Evolutionary conservation across 2,329 filamentous ascomycete species (phyloP), one percentile per base, ranked within the genome.

Genomic region (Atkinsonella hypoxylon): DNA sequence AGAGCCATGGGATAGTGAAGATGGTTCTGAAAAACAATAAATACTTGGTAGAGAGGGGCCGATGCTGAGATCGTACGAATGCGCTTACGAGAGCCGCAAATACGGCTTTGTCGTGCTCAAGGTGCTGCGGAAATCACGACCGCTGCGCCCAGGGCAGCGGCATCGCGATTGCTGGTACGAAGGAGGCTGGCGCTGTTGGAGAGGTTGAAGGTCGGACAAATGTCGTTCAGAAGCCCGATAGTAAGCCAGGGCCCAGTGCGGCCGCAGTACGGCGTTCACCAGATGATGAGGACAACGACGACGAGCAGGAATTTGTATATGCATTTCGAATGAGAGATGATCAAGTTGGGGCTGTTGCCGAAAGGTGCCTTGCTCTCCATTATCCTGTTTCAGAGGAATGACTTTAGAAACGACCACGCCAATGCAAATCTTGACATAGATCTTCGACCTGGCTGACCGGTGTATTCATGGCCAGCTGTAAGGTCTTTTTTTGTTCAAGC

Each of bases 381-480:
- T 85, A 89, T 54, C 93, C 93, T 3, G 83, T 95, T 11, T 79
- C 96, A 7, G 90, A 96, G 65, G 93, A 98, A 98, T 67, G 93
- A 97, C 65, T 97, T 97, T 67, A 79, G 89, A 53, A 90, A 91
- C 58, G 93, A 98, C 64, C 80, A 86, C 53, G 77, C 81, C 58
- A 97, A 97, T 61, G 80, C 90, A 1, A 95, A 88, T 47, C 74
- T 97, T 31, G 89, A 96, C 51, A 97, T 98, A 58, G 90, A 96
- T 65, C 74, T 96, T 5, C 32, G 32, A 26, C 26, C 2, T 26
- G 26, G 4, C 8, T 2, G 26, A 26, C 26, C 26, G 26, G 26
- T 26, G 4, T 26, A 26, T 8, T 26, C 26, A 26, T 26, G 7
- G 5, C 5, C 20, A 22, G 20, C 20, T 22, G 20, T 5, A 22